Evolutionary conservation across 352 stramenopile species (phyloP).

Genomic region (Phytophthora aleatoria): DNA sequence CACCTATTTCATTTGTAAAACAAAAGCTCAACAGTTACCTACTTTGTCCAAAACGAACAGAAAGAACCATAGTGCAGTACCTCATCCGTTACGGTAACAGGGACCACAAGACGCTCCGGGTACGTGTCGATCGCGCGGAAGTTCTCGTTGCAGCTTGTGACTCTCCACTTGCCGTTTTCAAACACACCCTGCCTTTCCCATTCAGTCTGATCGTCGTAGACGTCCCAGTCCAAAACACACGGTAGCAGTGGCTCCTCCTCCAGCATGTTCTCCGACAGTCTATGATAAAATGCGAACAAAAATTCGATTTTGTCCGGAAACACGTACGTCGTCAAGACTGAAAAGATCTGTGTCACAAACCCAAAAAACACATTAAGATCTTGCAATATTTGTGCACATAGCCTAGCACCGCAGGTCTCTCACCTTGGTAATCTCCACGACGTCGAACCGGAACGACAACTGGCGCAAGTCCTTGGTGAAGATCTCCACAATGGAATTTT

Average conservation of each 20-base stretch:
- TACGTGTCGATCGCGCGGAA: constrained; percentile 93
- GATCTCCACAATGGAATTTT: constrained; percentile 78
- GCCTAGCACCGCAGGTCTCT: not conserved
- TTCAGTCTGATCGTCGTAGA: constrained; percentile 67
- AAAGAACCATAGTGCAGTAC: constrained; percentile 27
- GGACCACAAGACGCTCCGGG: constrained; percentile 93
- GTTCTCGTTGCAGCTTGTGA: constrained; percentile 64
- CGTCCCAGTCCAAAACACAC: constrained; percentile 65
- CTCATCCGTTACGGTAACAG: constrained; percentile 87
- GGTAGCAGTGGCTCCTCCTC: constrained; percentile 62
- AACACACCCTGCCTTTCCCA: constrained; percentile 80
- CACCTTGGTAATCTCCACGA: constrained; percentile 72
- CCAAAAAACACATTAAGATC: constrained; percentile 9
- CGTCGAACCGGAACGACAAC: constrained; percentile 78
- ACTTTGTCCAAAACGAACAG: not conserved
- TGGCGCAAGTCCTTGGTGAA: constrained; percentile 80
- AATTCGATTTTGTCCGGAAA: constrained; percentile 86
- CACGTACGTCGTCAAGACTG: constrained; percentile 80
- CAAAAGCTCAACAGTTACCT: not conserved
- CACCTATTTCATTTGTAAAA: constrained; percentile 32
- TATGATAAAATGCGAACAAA: constrained; percentile 88
- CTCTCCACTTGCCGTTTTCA: constrained; percentile 67
- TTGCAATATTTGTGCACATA: constrained; percentile 1
- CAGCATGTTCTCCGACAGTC: constrained; percentile 49
- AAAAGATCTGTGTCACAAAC: constrained; percentile 58